Evolutionary conservation across 1,284 basidiomycete genomes (phyloP), one percentile per base, ranked within the genome.

Genomic region (Tausonia pullulans): DNA sequence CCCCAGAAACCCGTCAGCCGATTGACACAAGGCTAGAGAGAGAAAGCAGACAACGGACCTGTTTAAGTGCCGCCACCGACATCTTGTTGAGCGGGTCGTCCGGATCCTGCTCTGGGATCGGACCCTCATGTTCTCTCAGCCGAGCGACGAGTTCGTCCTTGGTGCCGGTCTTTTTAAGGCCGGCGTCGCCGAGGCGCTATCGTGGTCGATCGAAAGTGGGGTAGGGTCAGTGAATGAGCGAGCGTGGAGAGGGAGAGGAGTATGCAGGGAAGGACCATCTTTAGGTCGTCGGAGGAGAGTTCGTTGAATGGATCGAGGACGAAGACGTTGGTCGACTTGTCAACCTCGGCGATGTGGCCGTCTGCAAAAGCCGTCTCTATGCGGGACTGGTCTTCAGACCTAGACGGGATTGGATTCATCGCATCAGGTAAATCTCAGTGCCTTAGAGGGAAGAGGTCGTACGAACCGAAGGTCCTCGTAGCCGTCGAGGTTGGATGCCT

Each of bases 121-220:
- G 57, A 13, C 57, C 57, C 8, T 48, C 44, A 44, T 46, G 45
- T 13, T 58, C 57, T 10, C 57, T 43, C n/a, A 58, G 5, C 44
- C 57, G 16, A 43, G 57, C 43, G n/a, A 58, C 57, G n/a, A 58
- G 44, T 9, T 39, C 57, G 43, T 49, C 57, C 57, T 58, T 58
- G 44, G 43, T 48, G 7, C 57, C 72, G 16, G 66, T 73, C 72
- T 77, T 79, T 70, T 77, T 71, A 61, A 78, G 73, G 71, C 78
- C 77, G 68, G 76, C 75, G 41, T 78, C 76, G 69, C 75, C 75
- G 64, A 79, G 73, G 66, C 78, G 78, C 73, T 74, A 68, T 27
- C 27, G 27, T 27, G 27, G 27, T 27, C 1, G 2, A 27, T 27
- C 50, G 14, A 40, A 14, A 49, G 48, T 49, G 1, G 14, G 10